Evolutionary conservation across 2,329 filamentous ascomycete genomes (phyloP).

Genomic region (Aureobasidium namibiae): DNA sequence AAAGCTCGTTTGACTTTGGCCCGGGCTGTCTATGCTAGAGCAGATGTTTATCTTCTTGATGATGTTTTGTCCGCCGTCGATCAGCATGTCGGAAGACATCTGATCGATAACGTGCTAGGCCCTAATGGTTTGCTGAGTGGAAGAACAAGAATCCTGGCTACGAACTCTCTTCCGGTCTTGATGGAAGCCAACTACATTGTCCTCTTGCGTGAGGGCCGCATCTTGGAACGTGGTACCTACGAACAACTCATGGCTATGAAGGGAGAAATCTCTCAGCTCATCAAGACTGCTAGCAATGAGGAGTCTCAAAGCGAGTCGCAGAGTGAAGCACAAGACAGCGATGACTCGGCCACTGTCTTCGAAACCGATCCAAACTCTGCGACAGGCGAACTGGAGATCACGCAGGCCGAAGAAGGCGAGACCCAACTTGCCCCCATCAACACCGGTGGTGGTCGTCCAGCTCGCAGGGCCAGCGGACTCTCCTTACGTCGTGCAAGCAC

Average conservation of each 20-base stretch:
- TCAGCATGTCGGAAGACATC: constrained; percentile 88
- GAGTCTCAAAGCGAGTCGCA: constrained; percentile 35
- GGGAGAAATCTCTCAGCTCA: constrained; percentile 75
- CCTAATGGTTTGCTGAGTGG: constrained; percentile 69
- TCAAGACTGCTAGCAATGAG: constrained; percentile 62
- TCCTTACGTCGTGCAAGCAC: constrained; percentile 86
- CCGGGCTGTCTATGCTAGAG: constrained; percentile 87
- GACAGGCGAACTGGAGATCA: constrained; percentile 45
- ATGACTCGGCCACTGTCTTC: constrained; percentile 57
- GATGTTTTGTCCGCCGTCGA: constrained; percentile 96
- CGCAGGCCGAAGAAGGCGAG: constrained; percentile 60
- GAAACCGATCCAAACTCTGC: constrained; percentile 39
- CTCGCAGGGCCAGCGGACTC: constrained; percentile 58
- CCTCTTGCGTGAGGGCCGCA: constrained; percentile 71
- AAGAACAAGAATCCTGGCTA: constrained; percentile 89
- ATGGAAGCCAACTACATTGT: constrained; percentile 84
- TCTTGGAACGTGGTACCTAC: constrained; percentile 84
- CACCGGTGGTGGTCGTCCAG: constrained; percentile 44
- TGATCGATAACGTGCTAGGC: constrained; percentile 91
- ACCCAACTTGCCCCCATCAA: constrained; percentile 72
- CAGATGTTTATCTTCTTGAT: constrained; percentile 92
- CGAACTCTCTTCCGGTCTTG: constrained; percentile 88
- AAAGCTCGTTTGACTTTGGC: constrained; percentile 90
- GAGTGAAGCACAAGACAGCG: constrained; percentile 46
- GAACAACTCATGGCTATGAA: constrained; percentile 89